A percentile compares a stretch with the other conserved stretches of the same genome.
Conservation (phyloP, 257 asterid species). For the Przewalskia tangutica region DNA sequence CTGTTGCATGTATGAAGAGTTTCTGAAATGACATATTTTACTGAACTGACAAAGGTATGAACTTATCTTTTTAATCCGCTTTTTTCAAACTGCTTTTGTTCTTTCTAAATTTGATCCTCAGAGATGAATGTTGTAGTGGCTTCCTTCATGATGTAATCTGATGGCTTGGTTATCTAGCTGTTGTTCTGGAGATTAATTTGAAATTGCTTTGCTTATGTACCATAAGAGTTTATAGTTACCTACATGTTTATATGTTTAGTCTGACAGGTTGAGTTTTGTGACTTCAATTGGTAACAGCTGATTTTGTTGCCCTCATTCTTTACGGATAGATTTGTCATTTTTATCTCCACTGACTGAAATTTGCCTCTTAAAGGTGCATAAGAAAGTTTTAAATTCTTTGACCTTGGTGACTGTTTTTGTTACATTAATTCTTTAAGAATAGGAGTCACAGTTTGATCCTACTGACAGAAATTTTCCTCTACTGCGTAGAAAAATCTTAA, state of each 20-base stretch:
- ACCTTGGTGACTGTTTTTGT: not conserved
- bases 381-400: not conserved
- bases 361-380: not conserved
- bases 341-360: not conserved
- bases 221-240: no score
- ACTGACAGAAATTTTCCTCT: not conserved
- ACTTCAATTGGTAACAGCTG: not conserved
- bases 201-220: not conserved
- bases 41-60: not conserved
- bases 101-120: not conserved
- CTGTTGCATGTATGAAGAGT: not conserved
- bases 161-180: not conserved
- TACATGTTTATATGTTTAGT: not conserved
- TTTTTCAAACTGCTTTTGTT: not conserved
- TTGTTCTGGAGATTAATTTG: not conserved
- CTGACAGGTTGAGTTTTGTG: not conserved
- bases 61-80: not conserved
- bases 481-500: not conserved
- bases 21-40: not conserved
- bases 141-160: not conserved
- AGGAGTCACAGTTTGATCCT: not conserved
- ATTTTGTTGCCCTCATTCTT: not conserved
- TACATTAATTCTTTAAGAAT: not conserved
- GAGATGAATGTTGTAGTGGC: not conserved
- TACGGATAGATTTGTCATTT: not conserved